These are phyloP conservation scores for Phoenix roebelenii DNA, from an alignment of 176 grass and related monocot genomes.

Conservation along the genomic window DNA sequence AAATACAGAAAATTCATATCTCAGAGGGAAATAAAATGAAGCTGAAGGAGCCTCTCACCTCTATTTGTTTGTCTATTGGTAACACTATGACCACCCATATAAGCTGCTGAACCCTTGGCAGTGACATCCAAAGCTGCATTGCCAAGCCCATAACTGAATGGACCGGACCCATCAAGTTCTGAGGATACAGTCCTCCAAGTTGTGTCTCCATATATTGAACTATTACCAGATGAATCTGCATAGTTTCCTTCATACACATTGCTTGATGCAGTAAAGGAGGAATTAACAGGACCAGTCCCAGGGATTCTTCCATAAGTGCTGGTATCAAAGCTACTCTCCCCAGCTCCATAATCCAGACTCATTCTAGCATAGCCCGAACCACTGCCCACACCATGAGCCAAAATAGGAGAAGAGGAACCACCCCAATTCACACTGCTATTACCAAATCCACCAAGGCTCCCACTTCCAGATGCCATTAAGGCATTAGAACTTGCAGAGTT, in stretches of 20 bases:
- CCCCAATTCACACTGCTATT: slow-evolving; percentile 40
- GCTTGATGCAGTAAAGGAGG: slow-evolving; percentile 39
- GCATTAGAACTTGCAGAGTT: slow-evolving; percentile 52
- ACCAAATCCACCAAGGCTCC: slow-evolving; percentile 20
- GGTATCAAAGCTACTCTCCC: slow-evolving; percentile 38
- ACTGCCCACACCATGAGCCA: slow-evolving; percentile 35
- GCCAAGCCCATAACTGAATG: slow-evolving; percentile 59
- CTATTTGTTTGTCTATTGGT: slow-evolving; percentile 43
- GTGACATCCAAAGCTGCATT: slow-evolving; percentile 46
- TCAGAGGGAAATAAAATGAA: too few species aligned
- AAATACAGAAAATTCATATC: too few species aligned
- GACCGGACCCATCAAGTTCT: slow-evolving; percentile 42
- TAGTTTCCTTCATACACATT: slow-evolving; percentile 45
- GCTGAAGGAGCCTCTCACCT: too few species aligned
- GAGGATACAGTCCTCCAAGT: slow-evolving; percentile 56
- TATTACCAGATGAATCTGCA: slow-evolving; percentile 32
- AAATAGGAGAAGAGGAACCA: slow-evolving; percentile 22
- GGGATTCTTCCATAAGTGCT: slow-evolving; percentile 39
- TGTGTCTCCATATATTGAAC: slow-evolving; percentile 59
- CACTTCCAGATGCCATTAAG: slow-evolving; percentile 47
- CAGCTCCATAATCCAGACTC: slow-evolving; percentile 35
- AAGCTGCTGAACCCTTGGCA: slow-evolving; percentile 36
- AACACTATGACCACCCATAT: slow-evolving; percentile 52
- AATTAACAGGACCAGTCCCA: slow-evolving; percentile 38
- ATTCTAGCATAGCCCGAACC: slow-evolving; percentile 26